phyloP scores from a whole-genome alignment of 495 filamentous ascomycete species.

The Lepidopterella palustris region DNA sequence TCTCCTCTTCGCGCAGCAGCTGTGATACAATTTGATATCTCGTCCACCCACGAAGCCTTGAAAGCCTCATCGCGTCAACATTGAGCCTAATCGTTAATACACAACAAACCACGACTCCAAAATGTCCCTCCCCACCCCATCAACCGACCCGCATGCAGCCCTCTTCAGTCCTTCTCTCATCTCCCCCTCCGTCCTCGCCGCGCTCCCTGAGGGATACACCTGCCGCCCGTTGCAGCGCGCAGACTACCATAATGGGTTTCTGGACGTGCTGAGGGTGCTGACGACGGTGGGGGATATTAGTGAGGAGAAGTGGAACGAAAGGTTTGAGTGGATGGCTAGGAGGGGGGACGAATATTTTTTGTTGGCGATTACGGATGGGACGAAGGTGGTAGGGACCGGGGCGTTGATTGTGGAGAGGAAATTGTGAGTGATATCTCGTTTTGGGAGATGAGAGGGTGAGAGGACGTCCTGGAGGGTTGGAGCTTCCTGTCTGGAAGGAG shows the following conservation, averaged over 20 bases:
- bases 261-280: slow-evolving; percentile 84
- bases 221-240: slow-evolving; percentile 70
- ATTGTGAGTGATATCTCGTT: slow-evolving; percentile 50
- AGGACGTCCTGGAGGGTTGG: background rate
- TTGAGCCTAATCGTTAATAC: no score
- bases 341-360: slow-evolving; percentile 80
- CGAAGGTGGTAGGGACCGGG: slow-evolving; percentile 76
- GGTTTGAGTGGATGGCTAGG: slow-evolving; percentile 76
- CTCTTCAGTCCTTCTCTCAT: slow-evolving; percentile 76
- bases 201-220: slow-evolving; percentile 72
- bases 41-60: no score
- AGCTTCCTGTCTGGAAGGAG: background rate
- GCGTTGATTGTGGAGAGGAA: slow-evolving; percentile 80
- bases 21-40: no score
- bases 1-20: no score
- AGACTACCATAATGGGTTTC: slow-evolving; percentile 74
- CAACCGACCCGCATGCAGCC: background rate
- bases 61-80: no score
- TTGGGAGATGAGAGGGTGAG: background rate
- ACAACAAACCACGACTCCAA: no score
- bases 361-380: slow-evolving; percentile 71
- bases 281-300: slow-evolving; percentile 88
- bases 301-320: slow-evolving; percentile 62
- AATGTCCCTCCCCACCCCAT: background rate
- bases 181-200: slow-evolving; percentile 61